Conservation (phyloP, 805 yeast species). For the Yamadazyma insecticola region DNA sequence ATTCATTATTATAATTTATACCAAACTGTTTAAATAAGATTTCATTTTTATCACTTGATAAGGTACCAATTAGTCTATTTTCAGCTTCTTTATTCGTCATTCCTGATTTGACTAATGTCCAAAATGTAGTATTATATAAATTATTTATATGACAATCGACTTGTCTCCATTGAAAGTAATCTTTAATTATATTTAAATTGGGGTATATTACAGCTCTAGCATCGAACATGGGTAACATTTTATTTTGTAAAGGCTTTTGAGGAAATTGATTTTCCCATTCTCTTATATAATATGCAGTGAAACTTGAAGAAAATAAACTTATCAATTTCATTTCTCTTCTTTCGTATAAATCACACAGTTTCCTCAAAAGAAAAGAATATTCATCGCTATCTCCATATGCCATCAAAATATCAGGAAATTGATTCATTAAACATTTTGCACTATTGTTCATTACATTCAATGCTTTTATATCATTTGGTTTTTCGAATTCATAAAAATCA, state of each 20-base stretch:
- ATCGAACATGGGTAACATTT: conserved; percentile 80
- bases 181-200: conserved; percentile 51
- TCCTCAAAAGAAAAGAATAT: conserved; percentile 73
- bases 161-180: conserved; percentile 91
- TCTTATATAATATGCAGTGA: conserved; percentile 69
- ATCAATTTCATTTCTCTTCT: conserved; percentile 79
- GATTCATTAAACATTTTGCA: conserved; percentile 60
- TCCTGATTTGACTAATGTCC: conserved; percentile 71
- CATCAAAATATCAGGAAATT: conserved; percentile 66
- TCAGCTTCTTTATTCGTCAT: conserved; percentile 80
- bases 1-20: conserved; percentile 87
- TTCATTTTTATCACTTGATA: conserved; percentile 84
- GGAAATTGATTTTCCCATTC: conserved; percentile 64
- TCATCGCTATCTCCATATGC: conserved; percentile 98
- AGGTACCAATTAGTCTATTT: conserved; percentile 65
- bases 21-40: conserved; percentile 78
- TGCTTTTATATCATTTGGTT: conserved; percentile 85
- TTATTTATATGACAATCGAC: conserved; percentile 96
- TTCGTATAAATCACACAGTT: conserved; percentile 66
- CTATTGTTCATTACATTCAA: conserved; percentile 75
- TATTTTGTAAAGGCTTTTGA: conserved; percentile 39
- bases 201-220: conserved; percentile 90
- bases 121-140: conserved; percentile 86
- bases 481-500: conserved; percentile 63
- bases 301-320: conserved; percentile 75